A percentile compares a stretch with the other conserved stretches of the same genome.
Conservation (phyloP, 352 stramenopile species). For the Pythium sukuiense region DNA sequence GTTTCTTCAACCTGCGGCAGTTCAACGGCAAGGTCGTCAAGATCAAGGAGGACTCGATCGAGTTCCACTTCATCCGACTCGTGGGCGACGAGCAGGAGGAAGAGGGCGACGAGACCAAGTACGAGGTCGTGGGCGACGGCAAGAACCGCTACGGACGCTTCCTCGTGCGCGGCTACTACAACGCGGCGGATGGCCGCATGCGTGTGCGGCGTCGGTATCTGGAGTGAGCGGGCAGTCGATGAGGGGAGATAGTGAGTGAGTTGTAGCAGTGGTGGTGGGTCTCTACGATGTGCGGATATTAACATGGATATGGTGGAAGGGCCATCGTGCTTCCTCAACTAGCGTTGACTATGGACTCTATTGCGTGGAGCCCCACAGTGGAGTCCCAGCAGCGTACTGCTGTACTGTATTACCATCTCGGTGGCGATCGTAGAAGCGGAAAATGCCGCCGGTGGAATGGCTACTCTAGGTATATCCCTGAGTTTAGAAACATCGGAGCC, state of each 20-base stretch:
- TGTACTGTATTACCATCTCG: background rate
- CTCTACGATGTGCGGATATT: background rate
- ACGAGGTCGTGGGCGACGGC: conserved; percentile 64
- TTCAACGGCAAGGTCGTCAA: conserved; percentile 58
- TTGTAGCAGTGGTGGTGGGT: background rate
- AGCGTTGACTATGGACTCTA: too few species aligned
- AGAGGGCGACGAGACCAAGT: conserved; percentile 33
- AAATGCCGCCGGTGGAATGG: background rate
- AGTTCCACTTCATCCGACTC: conserved; percentile 66
- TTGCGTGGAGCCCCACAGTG: too few species aligned
- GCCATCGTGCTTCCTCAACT: too few species aligned
- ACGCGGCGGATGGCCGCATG: conserved; percentile 43
- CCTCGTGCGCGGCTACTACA: conserved; percentile 65
- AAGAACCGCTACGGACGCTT: conserved; percentile 71
- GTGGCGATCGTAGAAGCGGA: conserved; percentile 2
- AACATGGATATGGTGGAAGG: background rate
- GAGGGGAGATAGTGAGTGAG: background rate
- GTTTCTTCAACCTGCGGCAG: conserved; percentile 74
- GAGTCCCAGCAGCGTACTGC: too few species aligned
- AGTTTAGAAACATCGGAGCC: background rate
- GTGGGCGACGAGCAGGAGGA: conserved; percentile 25
- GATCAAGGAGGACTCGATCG: conserved; percentile 61
- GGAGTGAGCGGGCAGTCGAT: conserved; percentile 26
- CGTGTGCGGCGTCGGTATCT: conserved; percentile 61
- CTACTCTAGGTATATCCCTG: background rate